Evolutionary conservation across 805 yeast genomes (phyloP), one percentile per base, ranked within the genome.

Genomic region (Metschnikowia colocasiae): DNA sequence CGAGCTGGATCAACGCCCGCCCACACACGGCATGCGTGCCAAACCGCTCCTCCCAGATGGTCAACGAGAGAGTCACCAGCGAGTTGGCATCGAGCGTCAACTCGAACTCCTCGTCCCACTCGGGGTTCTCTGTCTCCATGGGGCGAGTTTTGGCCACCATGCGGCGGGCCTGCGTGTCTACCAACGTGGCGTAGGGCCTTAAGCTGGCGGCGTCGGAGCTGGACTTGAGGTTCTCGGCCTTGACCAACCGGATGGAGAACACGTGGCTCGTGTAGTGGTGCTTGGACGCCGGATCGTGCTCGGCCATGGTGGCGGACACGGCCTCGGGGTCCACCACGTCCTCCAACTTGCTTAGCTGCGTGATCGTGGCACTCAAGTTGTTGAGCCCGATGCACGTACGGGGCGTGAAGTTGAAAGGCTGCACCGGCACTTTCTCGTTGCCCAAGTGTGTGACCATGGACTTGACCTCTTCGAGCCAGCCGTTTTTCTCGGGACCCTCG

Each of bases 81-180:
- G 75, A 63, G 19, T 71, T 64, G 0, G 75, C 72, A 13, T 64
- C 61, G 12, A 71, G 43, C 3, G 69, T 67, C 7, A 71, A 49
- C 61, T 89, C 96, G 61, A 89, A 87, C 47, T 85, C 87, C 67
- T 91, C 96, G 57, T 87, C 87, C 95, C 95, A 92, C 13, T 76
- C 79, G 0, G 97, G 97, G 56, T 82, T 81, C 29, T 77, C 67
- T 4, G 82, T 79, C 26, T 74, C 70, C 3, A 86, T 70, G 0
- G 83, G 76, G 55, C 87, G 73, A 0, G 98, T 91, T 50, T 79
- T 81, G 2, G 85, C 91, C 29, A 87, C 68, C 25, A 81, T 80
- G 43, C 68, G 73, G 32, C 79, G 71, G 2, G 73, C 73, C 32
- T 64, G 64, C 4, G 83, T 75, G 56, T 85, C 89, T 5, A 79